Evolutionary conservation across 2,329 filamentous ascomycete genomes (phyloP).

Genomic region (Neonectria magnoliae): DNA sequence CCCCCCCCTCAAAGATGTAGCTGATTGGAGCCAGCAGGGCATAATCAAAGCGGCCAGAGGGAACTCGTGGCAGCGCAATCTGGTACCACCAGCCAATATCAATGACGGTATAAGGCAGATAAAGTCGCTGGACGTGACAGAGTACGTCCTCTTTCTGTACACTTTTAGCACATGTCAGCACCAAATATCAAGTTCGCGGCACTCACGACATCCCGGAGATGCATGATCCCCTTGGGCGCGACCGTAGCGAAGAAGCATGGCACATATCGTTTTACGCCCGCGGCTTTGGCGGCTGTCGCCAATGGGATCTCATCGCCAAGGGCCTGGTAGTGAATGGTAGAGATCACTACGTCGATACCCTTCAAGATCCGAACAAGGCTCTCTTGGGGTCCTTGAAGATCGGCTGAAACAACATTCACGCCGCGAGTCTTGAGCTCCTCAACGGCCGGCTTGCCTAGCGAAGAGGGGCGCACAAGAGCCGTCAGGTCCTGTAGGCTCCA

Average conservation of each 20-base stretch:
- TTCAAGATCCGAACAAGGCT: neutral
- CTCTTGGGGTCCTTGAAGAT: constrained; percentile 3
- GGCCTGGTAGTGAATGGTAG: neutral
- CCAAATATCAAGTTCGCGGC: too few relatives aligned
- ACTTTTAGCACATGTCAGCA: neutral
- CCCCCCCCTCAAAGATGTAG: constrained; percentile 57
- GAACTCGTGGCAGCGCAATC: constrained; percentile 44
- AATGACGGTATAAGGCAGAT: constrained; percentile 64
- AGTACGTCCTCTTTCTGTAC: constrained; percentile 60
- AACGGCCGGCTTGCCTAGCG: constrained; percentile 1
- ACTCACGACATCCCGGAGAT: constrained; percentile 2
- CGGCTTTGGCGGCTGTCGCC: constrained; percentile 3
- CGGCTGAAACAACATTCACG: neutral
- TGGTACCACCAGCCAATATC: constrained; percentile 69
- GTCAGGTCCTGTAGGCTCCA: constrained; percentile 9
- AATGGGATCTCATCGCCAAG: constrained; percentile 8
- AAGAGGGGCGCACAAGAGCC: constrained; percentile 9
- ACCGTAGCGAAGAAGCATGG: constrained; percentile 9
- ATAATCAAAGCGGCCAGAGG: constrained; percentile 37
- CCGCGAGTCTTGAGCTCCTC: neutral
- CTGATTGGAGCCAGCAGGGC: constrained; percentile 46
- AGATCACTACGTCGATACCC: constrained; percentile 14
- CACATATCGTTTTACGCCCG: constrained; percentile 19
- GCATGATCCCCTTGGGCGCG: constrained; percentile 7
- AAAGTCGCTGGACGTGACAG: constrained; percentile 57